Conservation (phyloP, 768 basidiomycete genomes). For the Lanmaoa rubissima region DNA sequence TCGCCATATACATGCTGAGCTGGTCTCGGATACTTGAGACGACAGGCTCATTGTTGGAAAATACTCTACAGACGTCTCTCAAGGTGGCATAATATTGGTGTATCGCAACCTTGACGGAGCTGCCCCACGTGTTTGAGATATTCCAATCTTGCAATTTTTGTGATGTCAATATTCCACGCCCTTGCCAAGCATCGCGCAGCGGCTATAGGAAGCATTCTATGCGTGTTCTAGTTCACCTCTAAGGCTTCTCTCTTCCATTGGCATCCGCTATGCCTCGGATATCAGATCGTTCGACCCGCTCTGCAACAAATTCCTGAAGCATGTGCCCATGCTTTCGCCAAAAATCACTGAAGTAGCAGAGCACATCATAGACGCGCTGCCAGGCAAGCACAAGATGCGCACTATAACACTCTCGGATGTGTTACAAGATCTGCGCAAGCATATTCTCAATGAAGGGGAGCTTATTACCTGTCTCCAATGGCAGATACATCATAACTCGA, state of each 20-base stretch:
- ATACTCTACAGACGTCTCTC: no score
- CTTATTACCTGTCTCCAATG: conserved; percentile 9
- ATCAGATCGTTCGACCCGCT: conserved; percentile 62
- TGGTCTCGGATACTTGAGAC: no score
- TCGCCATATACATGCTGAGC: no score
- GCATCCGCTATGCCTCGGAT: conserved; percentile 9
- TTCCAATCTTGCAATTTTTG: no score
- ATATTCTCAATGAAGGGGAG: conserved; percentile 5
- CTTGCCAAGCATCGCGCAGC: conserved; percentile 66
- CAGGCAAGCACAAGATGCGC: not conserved
- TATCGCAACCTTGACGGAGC: no score
- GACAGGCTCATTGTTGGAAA: no score
- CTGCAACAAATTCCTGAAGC: conserved; percentile 72
- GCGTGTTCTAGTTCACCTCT: conserved; percentile 7
- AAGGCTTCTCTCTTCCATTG: conserved; percentile 9
- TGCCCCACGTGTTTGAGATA: no score
- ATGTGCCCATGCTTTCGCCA: conserved; percentile 68
- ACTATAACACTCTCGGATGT: not conserved
- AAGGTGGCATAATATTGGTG: no score
- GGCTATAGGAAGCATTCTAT: conserved; percentile 68
- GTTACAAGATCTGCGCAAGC: not conserved
- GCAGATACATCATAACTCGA: not conserved
- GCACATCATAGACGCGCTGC: conserved; percentile 39
- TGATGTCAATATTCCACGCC: conserved; percentile 73
- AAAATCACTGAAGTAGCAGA: conserved; percentile 50